A percentile compares a stretch with the other conserved stretches of the same genome.
Evolutionary conservation across 2,329 filamentous ascomycete genomes (phyloP).

Genomic region (Talaromyces verruculosus): DNA sequence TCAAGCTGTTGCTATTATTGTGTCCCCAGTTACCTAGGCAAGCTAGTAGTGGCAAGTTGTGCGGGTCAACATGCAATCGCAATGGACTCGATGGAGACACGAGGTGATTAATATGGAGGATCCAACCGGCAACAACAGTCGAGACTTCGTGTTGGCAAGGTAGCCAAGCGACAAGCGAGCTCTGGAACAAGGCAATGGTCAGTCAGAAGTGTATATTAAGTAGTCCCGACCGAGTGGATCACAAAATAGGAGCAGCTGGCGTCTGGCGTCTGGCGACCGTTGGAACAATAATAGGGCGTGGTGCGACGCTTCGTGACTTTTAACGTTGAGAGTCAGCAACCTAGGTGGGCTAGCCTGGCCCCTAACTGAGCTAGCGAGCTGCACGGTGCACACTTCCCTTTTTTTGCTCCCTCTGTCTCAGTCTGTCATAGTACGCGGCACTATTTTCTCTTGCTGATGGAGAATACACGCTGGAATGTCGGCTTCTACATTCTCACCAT

Average conservation of each 20-base stretch:
- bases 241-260: constrained; percentile 31
- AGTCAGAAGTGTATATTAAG: constrained; percentile 18
- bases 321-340: not conserved
- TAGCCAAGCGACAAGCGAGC: not conserved
- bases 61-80: constrained; percentile 2
- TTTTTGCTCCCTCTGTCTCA: not conserved
- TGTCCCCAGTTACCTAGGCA: not conserved
- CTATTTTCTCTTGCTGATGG: not conserved
- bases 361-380: not conserved
- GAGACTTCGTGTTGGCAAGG: not conserved
- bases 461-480: not conserved
- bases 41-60: constrained; percentile 5
- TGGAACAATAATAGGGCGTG: not conserved
- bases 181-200: constrained; percentile 2
- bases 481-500: not conserved
- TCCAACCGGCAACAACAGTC: not conserved
- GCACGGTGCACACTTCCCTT: not conserved
- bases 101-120: not conserved
- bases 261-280: not conserved
- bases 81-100: not conserved
- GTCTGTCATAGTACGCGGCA: not conserved
- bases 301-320: constrained; percentile 12
- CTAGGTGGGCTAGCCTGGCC: not conserved
- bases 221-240: constrained; percentile 35
- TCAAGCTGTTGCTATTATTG: constrained; percentile 3